Base-by-base conservation (phyloP, 352 stramenopile genomes). In the Pythium rishiriense region DNA sequence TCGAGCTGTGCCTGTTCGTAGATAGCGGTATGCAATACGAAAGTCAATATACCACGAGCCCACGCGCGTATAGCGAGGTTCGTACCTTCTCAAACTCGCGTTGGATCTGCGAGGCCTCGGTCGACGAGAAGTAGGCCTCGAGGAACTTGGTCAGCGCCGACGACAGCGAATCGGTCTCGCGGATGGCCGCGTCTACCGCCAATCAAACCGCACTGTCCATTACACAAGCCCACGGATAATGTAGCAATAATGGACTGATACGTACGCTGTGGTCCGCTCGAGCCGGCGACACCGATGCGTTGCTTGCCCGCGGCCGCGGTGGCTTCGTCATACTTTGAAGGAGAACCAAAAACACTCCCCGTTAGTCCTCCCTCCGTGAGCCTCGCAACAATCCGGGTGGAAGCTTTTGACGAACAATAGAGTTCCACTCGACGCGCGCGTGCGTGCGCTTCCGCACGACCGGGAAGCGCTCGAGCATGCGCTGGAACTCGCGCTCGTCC, bases 391-490 rank as follows among this genome's bases (percentile, higher is more conserved):
- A n/a, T n/a, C n/a, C n/a, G n/a, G n/a, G n/a, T n/a, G n/a, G n/a
- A n/a, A n/a, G 31, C 31, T 11, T 8, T 46, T 15, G 24, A 47
- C 61, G 8, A 49, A 78, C 84, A 69, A 89, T 76, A 29, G 79
- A 74, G 58, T 93, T 93, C 84, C 84, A 93, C 72, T 93, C 80
- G 39, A 91, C 84, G 54, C 82, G 84, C 60, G 71, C 78, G 64
- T 89, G 76, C 39, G 80, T 93, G 74, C 86, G 85, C 69, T 88
- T 91, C 60, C 84, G 84, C 73, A 91, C 84, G 33, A 91, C 75
- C 0, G 84, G 84, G 74, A 87, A 93, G 68, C 76, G 74, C 71
- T 85, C 84, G 46, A 93, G 68, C 74, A 84, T 63, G 35, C 74
- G 73, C 67, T 72, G 63, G 74, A 93, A 93, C 74, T 91, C 82